Evolutionary conservation across 2,329 filamentous ascomycete species (phyloP).

Genomic region (Cladophialophora carrionii): DNA sequence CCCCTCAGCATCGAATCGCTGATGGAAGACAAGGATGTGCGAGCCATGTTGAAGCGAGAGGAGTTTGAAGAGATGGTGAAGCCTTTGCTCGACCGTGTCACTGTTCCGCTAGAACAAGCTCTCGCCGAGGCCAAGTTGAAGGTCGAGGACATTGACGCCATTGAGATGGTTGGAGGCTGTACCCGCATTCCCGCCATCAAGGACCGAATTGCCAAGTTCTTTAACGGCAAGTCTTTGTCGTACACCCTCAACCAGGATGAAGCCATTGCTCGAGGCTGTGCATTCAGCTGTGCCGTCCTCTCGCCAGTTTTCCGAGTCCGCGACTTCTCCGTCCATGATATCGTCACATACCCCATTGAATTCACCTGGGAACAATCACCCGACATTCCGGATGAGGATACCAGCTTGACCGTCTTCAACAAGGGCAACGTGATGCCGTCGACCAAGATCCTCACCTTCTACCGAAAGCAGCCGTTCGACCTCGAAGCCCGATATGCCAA

Average conservation of each 20-base stretch:
- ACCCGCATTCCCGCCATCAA: slow-evolving; percentile 93
- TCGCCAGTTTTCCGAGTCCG: slow-evolving; percentile 98
- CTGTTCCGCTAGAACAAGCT: slow-evolving; percentile 80
- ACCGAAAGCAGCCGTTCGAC: slow-evolving; percentile 96
- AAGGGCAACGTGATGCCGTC: slow-evolving; percentile 95
- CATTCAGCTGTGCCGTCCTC: slow-evolving; percentile 96
- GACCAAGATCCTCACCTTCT: slow-evolving; percentile 99
- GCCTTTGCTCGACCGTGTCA: slow-evolving; percentile 75
- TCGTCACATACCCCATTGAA: slow-evolving; percentile 97
- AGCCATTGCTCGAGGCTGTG: slow-evolving; percentile 90
- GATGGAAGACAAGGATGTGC: slow-evolving; percentile 96
- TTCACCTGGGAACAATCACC: slow-evolving; percentile 99
- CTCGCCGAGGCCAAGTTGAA: slow-evolving; percentile 91
- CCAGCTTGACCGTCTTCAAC: slow-evolving; percentile 95
- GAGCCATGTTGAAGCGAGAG: slow-evolving; percentile 84
- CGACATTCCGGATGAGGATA: slow-evolving; percentile 98
- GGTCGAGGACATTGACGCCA: slow-evolving; percentile 85
- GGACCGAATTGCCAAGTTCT: slow-evolving; percentile 85
- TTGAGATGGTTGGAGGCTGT: slow-evolving; percentile 93
- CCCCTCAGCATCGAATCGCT: slow-evolving; percentile 96
- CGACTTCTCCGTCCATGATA: slow-evolving; percentile 96
- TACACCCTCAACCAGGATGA: slow-evolving; percentile 99
- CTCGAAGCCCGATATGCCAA: slow-evolving; percentile 92
- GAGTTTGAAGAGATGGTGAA: slow-evolving; percentile 90
- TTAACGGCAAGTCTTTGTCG: slow-evolving; percentile 79